These are phyloP conservation scores for Durio zibethinus DNA, from an alignment of 345 rosid species.

Conservation along the genomic window DNA sequence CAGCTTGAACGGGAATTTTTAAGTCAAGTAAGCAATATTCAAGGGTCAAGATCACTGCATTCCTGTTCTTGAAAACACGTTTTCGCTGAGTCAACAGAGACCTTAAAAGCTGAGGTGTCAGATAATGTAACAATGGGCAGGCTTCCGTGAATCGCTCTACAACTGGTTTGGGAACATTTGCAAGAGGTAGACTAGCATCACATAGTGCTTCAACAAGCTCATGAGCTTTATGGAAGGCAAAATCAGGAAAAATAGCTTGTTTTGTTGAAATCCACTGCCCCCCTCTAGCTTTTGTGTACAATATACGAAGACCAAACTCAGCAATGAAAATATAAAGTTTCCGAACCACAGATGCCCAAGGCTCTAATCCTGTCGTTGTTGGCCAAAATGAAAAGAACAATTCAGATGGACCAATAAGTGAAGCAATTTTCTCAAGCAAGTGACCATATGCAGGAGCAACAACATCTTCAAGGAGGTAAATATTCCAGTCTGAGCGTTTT, in stretches of 20 bases:
- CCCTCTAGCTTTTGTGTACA: slow-evolving; percentile 84
- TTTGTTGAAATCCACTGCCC: slow-evolving; percentile 93
- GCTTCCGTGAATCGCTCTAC: slow-evolving; percentile 67
- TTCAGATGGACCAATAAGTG: slow-evolving; percentile 76
- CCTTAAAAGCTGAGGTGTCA: slow-evolving; percentile 73
- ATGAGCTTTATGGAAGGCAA: slow-evolving; percentile 52
- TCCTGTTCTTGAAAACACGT: slow-evolving; percentile 61
- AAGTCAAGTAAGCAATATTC: slow-evolving; percentile 90
- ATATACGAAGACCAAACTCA: slow-evolving; percentile 62
- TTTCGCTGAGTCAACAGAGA: slow-evolving; percentile 64
- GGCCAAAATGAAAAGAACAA: slow-evolving; percentile 89
- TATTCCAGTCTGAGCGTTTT: slow-evolving; percentile 91
- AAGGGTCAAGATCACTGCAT: slow-evolving; percentile 63
- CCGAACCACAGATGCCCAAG: slow-evolving; percentile 87
- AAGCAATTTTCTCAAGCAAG: slow-evolving; percentile 85
- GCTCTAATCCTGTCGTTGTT: slow-evolving; percentile 56
- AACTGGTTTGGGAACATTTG: slow-evolving; percentile 54
- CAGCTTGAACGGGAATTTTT: slow-evolving; percentile 41
- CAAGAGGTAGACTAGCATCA: slow-evolving; percentile 82
- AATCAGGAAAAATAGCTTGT: slow-evolving; percentile 90
- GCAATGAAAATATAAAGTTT: slow-evolving; percentile 66
- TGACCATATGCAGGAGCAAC: slow-evolving; percentile 86
- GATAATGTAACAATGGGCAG: slow-evolving; percentile 68
- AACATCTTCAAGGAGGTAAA: slow-evolving; percentile 73
- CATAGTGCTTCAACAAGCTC: slow-evolving; percentile 79